Evolutionary conservation across 129 eudicot genomes (phyloP), one percentile per base, ranked within the genome.

Genomic region (Daucus carota): DNA sequence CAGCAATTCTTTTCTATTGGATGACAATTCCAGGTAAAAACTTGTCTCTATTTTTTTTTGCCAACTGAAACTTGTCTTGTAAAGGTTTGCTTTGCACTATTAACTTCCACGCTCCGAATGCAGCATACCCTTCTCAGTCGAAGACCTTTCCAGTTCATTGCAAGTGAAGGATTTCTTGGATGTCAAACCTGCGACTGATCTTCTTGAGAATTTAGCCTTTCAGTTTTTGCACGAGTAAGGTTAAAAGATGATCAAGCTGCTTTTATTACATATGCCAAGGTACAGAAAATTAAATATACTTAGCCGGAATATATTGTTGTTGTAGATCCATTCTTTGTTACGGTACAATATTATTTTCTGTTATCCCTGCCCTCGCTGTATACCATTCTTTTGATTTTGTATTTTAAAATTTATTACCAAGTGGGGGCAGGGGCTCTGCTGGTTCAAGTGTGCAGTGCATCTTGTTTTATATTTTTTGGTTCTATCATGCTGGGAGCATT

Each of bases 81-180:
- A n/a, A 60, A 38, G 18, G 67, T 76, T 48, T 40, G 15, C 75
- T 22, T 74, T 73, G 14, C 46, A 75, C 57, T 6, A 42, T 74
- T 50, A 59, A 74, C 44, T 45, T 14, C 22, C 22, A 33, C 70
- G 1, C 73, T 78, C 45, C 72, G 33, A 26, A 72, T 82, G 88
- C 92, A 93, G 98, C 90, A 93, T 93, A 43, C 98, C 98, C 11
- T 93, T 93, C 88, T 90, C 96, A 10, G 87, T 88, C n/a, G 98
- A 93, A 28, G 98, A 93, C 59, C 86, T 93, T 34, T 88, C 95
- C 0, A 85, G 77, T 63, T 84, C 98, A 29, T 76, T 90, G 76
- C 87, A 85, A 81, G 90, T 79, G 46, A 90, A 90, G 84, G 98
- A 92, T 46, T 90, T 90, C 77, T 43, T 82, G 34, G 98, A 92